These are phyloP conservation scores for Diospyros kaki DNA, from an alignment of 148 eudicot genomes.

Conservation along the genomic window DNA sequence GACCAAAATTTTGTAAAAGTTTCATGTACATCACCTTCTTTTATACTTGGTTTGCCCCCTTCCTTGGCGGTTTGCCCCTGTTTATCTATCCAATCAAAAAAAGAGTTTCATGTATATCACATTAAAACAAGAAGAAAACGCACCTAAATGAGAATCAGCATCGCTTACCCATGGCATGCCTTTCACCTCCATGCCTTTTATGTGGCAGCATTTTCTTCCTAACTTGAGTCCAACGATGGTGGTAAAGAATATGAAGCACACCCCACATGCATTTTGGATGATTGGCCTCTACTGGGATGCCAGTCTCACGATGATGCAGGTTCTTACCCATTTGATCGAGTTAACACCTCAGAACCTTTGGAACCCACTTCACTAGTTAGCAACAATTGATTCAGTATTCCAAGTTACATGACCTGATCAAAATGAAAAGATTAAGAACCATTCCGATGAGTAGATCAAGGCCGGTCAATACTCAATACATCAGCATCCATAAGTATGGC, in stretches of 20 bases:
- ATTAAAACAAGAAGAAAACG: background rate
- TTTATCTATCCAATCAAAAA: no score
- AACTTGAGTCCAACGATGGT: conserved; percentile 49
- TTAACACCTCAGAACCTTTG: background rate
- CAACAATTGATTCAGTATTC: background rate
- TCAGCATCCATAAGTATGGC: background rate
- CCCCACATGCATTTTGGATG: conserved; percentile 50
- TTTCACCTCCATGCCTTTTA: conserved; percentile 28
- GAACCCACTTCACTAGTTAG: conserved; percentile 3
- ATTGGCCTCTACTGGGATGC: conserved; percentile 18
- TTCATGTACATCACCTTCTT: no score
- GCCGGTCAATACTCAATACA: no score
- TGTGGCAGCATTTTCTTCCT: conserved; percentile 51
- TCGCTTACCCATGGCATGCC: conserved; percentile 21
- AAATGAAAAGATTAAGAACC: conserved; percentile 6
- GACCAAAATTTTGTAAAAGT: background rate
- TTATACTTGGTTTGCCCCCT: no score
- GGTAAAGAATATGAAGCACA: conserved; percentile 51
- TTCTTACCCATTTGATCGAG: conserved; percentile 39
- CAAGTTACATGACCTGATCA: conserved; percentile 4
- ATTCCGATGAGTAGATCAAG: background rate
- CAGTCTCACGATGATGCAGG: conserved; percentile 17
- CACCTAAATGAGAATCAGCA: background rate
- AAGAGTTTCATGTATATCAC: no score
- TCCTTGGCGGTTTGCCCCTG: no score